phyloP scores from a whole-genome alignment of 2,329 filamentous ascomycete species.

The Microcyclosporella mali region DNA sequence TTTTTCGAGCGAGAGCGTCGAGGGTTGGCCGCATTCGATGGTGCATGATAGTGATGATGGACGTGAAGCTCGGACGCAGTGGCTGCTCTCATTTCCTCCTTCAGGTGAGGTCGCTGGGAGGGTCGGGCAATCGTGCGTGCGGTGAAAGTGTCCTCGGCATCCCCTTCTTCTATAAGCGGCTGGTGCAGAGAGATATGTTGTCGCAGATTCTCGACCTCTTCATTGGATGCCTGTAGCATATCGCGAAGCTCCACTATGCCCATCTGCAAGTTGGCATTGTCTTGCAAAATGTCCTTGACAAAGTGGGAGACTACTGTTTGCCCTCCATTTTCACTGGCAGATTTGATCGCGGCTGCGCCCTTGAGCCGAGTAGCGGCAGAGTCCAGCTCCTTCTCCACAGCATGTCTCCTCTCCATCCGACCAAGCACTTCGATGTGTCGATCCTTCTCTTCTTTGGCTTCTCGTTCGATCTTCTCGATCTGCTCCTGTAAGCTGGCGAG shows the following conservation, averaged over 20 bases:
- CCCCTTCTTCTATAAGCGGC: slow-evolving; percentile 46
- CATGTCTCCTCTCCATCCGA: slow-evolving; percentile 76
- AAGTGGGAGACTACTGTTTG: slow-evolving; percentile 85
- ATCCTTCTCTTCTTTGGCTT: slow-evolving; percentile 72
- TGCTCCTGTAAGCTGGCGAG: slow-evolving; percentile 77
- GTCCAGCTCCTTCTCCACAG: slow-evolving; percentile 74
- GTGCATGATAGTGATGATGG: slow-evolving; percentile 85
- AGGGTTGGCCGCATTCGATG: slow-evolving; percentile 35
- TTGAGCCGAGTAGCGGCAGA: slow-evolving; percentile 74
- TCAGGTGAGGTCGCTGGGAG: slow-evolving; percentile 52
- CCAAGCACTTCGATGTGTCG: slow-evolving; percentile 73
- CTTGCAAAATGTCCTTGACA: slow-evolving; percentile 87
- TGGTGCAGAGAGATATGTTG: slow-evolving; percentile 78
- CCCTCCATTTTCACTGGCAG: slow-evolving; percentile 52
- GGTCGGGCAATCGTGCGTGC: slow-evolving; percentile 14
- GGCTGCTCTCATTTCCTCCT: slow-evolving; percentile 60
- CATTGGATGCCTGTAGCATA: slow-evolving; percentile 84
- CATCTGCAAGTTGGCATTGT: slow-evolving; percentile 89
- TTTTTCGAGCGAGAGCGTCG: slow-evolving; percentile 57
- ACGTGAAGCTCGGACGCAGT: slow-evolving; percentile 77
- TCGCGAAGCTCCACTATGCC: slow-evolving; percentile 87
- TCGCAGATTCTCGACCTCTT: slow-evolving; percentile 81
- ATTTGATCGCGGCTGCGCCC: slow-evolving; percentile 67
- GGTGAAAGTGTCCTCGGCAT: slow-evolving; percentile 9
- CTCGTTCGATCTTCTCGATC: slow-evolving; percentile 79